phyloP scores from a whole-genome alignment of 2,329 filamentous ascomycete genomes.

The Fusarium sp. region DNA sequence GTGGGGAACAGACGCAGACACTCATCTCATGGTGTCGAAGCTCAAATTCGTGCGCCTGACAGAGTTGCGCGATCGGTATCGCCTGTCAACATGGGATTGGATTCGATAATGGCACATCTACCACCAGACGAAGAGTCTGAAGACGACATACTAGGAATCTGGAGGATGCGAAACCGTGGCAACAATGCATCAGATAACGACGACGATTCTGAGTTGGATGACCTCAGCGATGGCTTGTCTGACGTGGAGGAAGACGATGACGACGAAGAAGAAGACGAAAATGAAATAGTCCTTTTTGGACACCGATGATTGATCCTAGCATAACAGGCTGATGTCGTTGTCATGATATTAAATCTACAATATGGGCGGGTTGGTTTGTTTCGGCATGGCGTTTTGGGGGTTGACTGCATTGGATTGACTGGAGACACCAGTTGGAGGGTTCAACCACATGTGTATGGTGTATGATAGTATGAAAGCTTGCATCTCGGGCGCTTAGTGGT shows the following conservation, averaged over 20 bases:
- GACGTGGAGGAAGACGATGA: slow-evolving; percentile 61
- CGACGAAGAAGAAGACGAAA: slow-evolving; percentile 65
- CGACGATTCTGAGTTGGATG: slow-evolving; percentile 62
- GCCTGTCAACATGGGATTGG: slow-evolving; percentile 51
- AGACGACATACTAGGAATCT: slow-evolving; percentile 70
- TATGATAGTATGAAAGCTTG: slow-evolving; percentile 24
- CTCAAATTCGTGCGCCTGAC: slow-evolving; percentile 53
- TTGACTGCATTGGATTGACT: slow-evolving; percentile 26
- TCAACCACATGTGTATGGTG: slow-evolving; percentile 26
- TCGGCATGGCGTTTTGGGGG: slow-evolving; percentile 47
- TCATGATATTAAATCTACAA: slow-evolving; percentile 4
- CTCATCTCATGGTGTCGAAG: slow-evolving; percentile 56
- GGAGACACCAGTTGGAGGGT: slow-evolving; percentile 25
- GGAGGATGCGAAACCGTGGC: slow-evolving; percentile 61
- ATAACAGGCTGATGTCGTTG: slow-evolving; percentile 13
- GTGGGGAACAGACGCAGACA: slow-evolving; percentile 54
- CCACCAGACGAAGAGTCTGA: slow-evolving; percentile 62
- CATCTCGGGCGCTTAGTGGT: slow-evolving; percentile 35
- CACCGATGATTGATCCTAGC: slow-evolving; percentile 56
- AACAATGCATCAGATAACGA: slow-evolving; percentile 64
- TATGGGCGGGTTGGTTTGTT: slow-evolving; percentile 17
- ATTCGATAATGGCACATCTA: slow-evolving; percentile 46
- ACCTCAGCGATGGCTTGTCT: slow-evolving; percentile 57
- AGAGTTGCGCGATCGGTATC: slow-evolving; percentile 62
- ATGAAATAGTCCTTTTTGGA: slow-evolving; percentile 64